Evolutionary conservation across 2,329 filamentous ascomycete genomes (phyloP), one percentile per base, ranked within the genome.

Genomic region (Trichoderma afroharzianum): DNA sequence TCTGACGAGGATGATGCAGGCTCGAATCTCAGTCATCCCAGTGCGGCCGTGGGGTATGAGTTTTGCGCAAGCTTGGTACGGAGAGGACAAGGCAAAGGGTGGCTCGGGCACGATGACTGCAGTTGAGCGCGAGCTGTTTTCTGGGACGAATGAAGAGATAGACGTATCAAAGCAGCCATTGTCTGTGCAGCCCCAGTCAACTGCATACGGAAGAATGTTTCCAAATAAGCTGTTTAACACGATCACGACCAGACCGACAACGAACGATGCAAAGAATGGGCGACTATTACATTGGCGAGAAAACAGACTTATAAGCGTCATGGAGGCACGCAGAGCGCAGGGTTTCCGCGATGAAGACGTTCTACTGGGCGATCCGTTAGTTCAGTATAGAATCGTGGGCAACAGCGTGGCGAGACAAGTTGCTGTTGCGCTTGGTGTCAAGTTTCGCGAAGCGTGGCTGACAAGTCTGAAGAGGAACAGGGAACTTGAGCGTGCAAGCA

Each of bases 321-420:
- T 91, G 82, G 93, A 96, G 78, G 87, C 85, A 0, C 82, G 91
- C 1, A 83, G 92, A 2, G 91, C 90, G 0, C 93, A 96, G 78
- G 91, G 92, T 0, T 89, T 92, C 53, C 88, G 85, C 0, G 92
- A 95, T 70, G 74, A 89, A 6, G 93, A 95, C 71, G 86, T 95
- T 0, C 78, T 97, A 0, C 79, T 95, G 1, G 93, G 93, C 0
- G 76, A 68, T 0, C 78, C 85, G 0, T 11, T 47, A 0, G 82
- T 89, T 1, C 90, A 93, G 76, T 90, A 88, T 82, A 87, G 85
- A 69, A 88, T 93, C 24, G 84, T 95, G 0, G 93, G 93, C 0
- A 97, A 97, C 78, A 93, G 90, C 32, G 93, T 97, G 0, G 88
- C 92, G 3, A 83, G 92, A 9, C 87, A 88, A 28, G 87, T 93